Conservation (phyloP, 2,329 filamentous ascomycete species). For the Aspergillus carbonarius region DNA sequence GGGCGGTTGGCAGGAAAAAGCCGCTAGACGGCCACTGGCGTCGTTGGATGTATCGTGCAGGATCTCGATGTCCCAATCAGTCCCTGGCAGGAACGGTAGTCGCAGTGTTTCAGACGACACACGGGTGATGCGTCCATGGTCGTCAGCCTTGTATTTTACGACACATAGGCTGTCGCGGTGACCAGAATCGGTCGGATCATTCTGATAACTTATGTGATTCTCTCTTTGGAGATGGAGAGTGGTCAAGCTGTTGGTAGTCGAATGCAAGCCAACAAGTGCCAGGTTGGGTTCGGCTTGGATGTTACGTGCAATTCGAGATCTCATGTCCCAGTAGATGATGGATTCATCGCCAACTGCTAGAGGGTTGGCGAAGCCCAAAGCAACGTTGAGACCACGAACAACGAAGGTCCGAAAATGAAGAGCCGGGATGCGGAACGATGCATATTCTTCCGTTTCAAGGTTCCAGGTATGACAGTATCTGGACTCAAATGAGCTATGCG, state of each 20-base stretch:
- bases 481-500: background rate
- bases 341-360: conserved; percentile 1
- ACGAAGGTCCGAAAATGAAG: conserved; percentile 16
- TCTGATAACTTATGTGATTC: background rate
- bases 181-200: background rate
- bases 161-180: conserved; percentile 10
- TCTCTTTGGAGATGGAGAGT: conserved; percentile 15
- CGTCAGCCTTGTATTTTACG: conserved; percentile 13
- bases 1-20: conserved; percentile 5
- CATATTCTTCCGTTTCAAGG: conserved; percentile 19
- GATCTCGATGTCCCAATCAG: background rate
- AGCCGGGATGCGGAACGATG: conserved; percentile 30
- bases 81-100: background rate
- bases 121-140: background rate
- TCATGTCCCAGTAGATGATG: conserved; percentile 25
- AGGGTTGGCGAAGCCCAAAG: conserved; percentile 15
- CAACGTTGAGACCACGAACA: conserved; percentile 23
- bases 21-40: conserved; percentile 11
- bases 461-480: conserved; percentile 37
- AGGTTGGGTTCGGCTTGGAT: conserved; percentile 9
- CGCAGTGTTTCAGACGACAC: conserved; percentile 5
- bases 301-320: conserved; percentile 16
- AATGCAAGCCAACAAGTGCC: conserved; percentile 18
- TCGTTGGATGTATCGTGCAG: background rate
- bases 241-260: conserved; percentile 17